Evolutionary conservation across 805 yeast genomes (phyloP), one percentile per base, ranked within the genome.

Genomic region (Cyberlindnera xylosilytica): DNA sequence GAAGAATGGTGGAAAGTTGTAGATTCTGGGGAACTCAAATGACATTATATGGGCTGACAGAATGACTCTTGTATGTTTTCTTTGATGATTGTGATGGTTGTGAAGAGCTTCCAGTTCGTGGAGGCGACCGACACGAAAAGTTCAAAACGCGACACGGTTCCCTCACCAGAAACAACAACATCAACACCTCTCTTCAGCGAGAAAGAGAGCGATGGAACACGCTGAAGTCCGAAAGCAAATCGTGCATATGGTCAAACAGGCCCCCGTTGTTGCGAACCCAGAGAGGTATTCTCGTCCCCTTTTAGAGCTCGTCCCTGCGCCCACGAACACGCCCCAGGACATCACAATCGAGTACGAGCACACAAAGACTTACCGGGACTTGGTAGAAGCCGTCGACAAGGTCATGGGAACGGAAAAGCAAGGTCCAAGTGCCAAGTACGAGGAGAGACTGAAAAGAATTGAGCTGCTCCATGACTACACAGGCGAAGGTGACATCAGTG

Each of bases 1-100:
- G 66, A 80, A 91, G 52, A 91, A 78, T 0, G 99, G 99, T 6
- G 97, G 97, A 62, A 89, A 91, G 29, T 78, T 69, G 42, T 51
- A 45, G 28, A 47, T 45, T 27, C 42, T 42, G 3, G 56, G 52
- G 34, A 39, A 47, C 27, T 29, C 36, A 36, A 46, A 52, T 17
- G 32, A n/a, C 49, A 40, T 48, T 13, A 6, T 34, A 18, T n/a
- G 17, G 20, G 31, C 13, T 6, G 31, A 28, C 8, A 18, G 6
- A 15, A 30, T 12, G 13, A 16, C 12, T 15, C 9, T 20, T 19
- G 8, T 6, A 10, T n/a, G n/a, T 20, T n/a, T n/a, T n/a, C n/a
- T n/a, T n/a, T n/a, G n/a, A n/a, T n/a, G n/a, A n/a, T n/a, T n/a
- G n/a, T n/a, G n/a, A n/a, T n/a, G n/a, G n/a, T n/a, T n/a, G n/a